Evolutionary conservation across 2,329 filamentous ascomycete genomes (phyloP).

Genomic region (Colletotrichum sp.): DNA sequence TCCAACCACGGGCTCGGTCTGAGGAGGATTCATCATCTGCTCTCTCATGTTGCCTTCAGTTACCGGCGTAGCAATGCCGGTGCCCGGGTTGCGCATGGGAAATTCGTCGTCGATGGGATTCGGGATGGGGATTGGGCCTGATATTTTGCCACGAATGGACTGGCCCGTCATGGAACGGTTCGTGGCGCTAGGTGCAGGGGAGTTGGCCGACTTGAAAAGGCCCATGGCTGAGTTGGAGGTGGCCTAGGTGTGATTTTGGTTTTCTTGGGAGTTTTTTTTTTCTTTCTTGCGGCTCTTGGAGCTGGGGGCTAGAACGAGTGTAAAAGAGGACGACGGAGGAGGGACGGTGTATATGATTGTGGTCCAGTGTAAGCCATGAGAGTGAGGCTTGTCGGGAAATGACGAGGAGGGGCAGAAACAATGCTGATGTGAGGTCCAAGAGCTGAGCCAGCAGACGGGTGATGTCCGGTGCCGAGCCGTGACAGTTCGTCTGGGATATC

Average conservation of each 20-base stretch:
- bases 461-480: constrained; percentile 14
- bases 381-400: not conserved
- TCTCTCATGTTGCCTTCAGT: constrained; percentile 27
- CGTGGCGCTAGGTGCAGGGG: constrained; percentile 42
- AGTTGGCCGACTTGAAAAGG: constrained; percentile 47
- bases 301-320: constrained; percentile 1
- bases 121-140: constrained; percentile 63
- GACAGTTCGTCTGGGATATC: not conserved
- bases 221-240: constrained; percentile 32
- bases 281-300: not conserved
- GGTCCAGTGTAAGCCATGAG: constrained; percentile 17
- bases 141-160: constrained; percentile 65
- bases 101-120: constrained; percentile 58
- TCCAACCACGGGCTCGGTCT: not conserved
- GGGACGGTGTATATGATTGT: constrained; percentile 16
- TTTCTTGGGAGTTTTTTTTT: not conserved
- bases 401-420: not conserved
- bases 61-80: constrained; percentile 37
- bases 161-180: constrained; percentile 38
- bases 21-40: constrained; percentile 19
- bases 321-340: not conserved
- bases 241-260: not conserved
- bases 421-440: constrained; percentile 11
- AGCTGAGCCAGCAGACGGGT: not conserved
- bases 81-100: constrained; percentile 50